These are phyloP conservation scores for Xylaria arbuscula DNA, from an alignment of 2,329 filamentous ascomycete genomes.

Conservation along the genomic window DNA sequence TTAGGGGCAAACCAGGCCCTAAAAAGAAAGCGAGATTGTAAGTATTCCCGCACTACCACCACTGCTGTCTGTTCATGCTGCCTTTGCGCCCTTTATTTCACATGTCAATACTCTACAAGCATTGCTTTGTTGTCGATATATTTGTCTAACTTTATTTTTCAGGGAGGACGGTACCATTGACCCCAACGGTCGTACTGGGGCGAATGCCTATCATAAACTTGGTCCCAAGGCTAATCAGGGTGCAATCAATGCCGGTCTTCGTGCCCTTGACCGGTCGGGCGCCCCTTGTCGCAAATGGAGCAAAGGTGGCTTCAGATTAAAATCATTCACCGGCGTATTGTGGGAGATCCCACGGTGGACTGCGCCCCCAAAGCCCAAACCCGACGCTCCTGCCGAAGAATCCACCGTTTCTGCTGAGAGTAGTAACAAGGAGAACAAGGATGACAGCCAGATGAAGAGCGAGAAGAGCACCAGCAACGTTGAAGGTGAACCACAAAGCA, in stretches of 20 bases:
- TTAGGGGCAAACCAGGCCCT: conserved; percentile 87
- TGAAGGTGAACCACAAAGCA: conserved; percentile 66
- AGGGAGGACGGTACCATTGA: conserved; percentile 73
- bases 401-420: conserved; percentile 59
- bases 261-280: conserved; percentile 90
- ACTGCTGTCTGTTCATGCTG: background rate
- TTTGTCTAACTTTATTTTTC: conserved; percentile 40
- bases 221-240: conserved; percentile 97
- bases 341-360: conserved; percentile 51
- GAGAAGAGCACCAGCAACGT: conserved; percentile 53
- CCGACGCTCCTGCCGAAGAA: conserved; percentile 60
- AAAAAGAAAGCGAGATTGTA: conserved; percentile 98
- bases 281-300: conserved; percentile 94
- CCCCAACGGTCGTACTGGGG: conserved; percentile 61
- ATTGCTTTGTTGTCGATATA: background rate
- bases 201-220: conserved; percentile 77
- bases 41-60: conserved; percentile 56
- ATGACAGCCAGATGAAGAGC: conserved; percentile 63
- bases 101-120: background rate
- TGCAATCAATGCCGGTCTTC: conserved; percentile 95
- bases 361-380: conserved; percentile 70
- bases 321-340: conserved; percentile 74
- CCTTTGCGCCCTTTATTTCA: background rate
- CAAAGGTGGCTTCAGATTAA: conserved; percentile 83
- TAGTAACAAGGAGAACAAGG: conserved; percentile 74